phyloP scores from a whole-genome alignment of 2,329 filamentous ascomycete species.

The Phoma herbarum region DNA sequence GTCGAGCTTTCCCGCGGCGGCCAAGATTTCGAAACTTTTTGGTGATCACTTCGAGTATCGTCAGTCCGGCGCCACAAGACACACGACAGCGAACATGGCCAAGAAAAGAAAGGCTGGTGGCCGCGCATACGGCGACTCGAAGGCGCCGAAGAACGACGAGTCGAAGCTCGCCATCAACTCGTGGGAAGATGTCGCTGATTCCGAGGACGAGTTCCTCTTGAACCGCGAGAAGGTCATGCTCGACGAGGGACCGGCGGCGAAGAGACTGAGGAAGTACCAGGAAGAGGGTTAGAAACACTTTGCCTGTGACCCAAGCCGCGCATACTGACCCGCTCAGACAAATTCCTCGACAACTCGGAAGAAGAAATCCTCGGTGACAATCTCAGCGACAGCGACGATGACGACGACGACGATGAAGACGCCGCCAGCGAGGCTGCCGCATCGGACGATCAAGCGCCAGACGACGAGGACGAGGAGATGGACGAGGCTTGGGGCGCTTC shows the following conservation, averaged over 20 bases:
- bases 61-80: conserved; percentile 16
- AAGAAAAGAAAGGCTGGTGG: conserved; percentile 74
- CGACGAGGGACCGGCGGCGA: conserved; percentile 80
- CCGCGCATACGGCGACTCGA: conserved; percentile 50
- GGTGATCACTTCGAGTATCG: conserved; percentile 3
- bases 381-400: conserved; percentile 58
- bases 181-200: conserved; percentile 88
- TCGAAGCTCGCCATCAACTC: conserved; percentile 68
- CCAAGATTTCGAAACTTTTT: conserved; percentile 41
- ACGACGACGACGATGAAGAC: conserved; percentile 49
- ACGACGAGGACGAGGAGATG: conserved; percentile 65
- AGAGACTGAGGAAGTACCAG: conserved; percentile 74
- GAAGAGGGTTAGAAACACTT: conserved; percentile 66
- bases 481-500: conserved; percentile 85
- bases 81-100: conserved; percentile 52
- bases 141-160: conserved; percentile 45
- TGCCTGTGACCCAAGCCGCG: conserved; percentile 2
- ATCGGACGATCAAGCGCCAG: conserved; percentile 52
- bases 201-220: conserved; percentile 91
- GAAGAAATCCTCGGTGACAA: conserved; percentile 69
- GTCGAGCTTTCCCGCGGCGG: conserved; percentile 31
- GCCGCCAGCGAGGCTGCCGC: conserved; percentile 45
- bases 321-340: conserved; percentile 52
- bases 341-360: conserved; percentile 66
- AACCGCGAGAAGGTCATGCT: conserved; percentile 86